Percentiles rank a stretch among this genome's conserved stretches.
Evolutionary conservation across 768 basidiomycete genomes (phyloP).

Genomic region (Tylopilus sp.): DNA sequence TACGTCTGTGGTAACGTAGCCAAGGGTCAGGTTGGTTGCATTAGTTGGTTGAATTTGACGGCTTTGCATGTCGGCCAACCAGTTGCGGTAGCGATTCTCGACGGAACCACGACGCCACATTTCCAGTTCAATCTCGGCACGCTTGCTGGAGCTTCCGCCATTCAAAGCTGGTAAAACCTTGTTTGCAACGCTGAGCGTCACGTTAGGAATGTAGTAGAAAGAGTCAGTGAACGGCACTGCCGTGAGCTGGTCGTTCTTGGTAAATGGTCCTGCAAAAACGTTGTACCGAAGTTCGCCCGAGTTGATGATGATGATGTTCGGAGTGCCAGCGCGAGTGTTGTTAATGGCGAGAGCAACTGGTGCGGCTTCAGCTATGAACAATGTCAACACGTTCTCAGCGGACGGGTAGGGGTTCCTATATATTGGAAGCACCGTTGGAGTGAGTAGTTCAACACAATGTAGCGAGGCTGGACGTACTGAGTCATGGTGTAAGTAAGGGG

Average conservation of each 20-base stretch:
- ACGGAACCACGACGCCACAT: too few species aligned
- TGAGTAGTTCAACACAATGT: neutral
- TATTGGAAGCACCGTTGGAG: constrained; percentile 36
- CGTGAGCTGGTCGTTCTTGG: constrained; percentile 77
- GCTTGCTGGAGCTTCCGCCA: constrained; percentile 28
- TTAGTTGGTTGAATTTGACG: constrained; percentile 30
- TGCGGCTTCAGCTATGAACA: too few species aligned
- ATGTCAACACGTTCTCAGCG: too few species aligned
- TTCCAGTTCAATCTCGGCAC: too few species aligned
- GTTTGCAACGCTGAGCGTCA: too few species aligned
- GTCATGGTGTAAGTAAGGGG: too few species aligned
- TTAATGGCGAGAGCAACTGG: constrained; percentile 54
- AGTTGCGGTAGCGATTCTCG: too few species aligned
- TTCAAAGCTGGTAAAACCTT: too few species aligned
- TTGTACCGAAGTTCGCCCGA: constrained; percentile 65
- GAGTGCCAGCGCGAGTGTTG: constrained; percentile 56
- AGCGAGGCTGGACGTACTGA: constrained; percentile 38
- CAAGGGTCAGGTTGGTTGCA: constrained; percentile 53
- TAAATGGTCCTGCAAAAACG: constrained; percentile 66
- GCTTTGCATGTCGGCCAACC: constrained; percentile 52
- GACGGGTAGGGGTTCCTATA: too few species aligned
- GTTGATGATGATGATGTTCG: constrained; percentile 63
- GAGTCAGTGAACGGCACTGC: constrained; percentile 64
- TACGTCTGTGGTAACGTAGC: constrained; percentile 66
- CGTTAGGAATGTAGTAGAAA: constrained; percentile 59